These are phyloP conservation scores for Psilocybe cyanescens DNA, from an alignment of 768 basidiomycete genomes.

Conservation along the genomic window DNA sequence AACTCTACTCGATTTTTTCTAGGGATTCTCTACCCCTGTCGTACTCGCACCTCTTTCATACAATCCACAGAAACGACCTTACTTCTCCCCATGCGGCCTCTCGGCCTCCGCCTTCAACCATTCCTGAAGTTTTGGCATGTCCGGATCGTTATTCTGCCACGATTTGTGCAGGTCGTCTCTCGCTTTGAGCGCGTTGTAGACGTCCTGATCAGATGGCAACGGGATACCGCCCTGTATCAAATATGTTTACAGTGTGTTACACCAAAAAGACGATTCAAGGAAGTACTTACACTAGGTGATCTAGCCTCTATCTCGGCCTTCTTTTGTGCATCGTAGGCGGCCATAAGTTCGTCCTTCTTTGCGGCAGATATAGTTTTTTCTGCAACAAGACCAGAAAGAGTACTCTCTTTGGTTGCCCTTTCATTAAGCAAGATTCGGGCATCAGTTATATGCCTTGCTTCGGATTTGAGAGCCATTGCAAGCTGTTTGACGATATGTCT, in stretches of 20 bases:
- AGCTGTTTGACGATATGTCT: neutral
- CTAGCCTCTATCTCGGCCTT: neutral
- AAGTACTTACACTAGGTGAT: neutral
- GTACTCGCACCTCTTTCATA: no score
- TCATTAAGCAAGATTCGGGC: neutral
- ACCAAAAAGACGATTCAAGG: neutral
- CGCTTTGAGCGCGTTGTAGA: neutral
- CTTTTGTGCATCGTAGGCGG: neutral
- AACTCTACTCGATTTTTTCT: no score
- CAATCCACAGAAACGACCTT: no score
- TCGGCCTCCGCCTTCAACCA: slow-evolving; percentile 3
- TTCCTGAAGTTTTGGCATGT: neutral
- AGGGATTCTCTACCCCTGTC: no score
- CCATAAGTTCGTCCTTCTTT: neutral
- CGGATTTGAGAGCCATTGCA: neutral
- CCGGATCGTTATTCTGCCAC: slow-evolving; percentile 1
- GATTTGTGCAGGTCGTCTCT: slow-evolving; percentile 3
- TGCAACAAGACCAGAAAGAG: neutral
- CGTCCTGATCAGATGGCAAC: neutral
- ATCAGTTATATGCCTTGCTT: neutral
- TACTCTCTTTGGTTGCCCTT: neutral
- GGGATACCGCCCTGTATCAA: neutral
- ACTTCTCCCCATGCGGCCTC: neutral
- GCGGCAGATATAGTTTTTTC: neutral
- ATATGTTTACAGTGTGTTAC: neutral